Evolutionary conservation across 257 asterid genomes (phyloP).

Genomic region (Primulina huaijiensis): DNA sequence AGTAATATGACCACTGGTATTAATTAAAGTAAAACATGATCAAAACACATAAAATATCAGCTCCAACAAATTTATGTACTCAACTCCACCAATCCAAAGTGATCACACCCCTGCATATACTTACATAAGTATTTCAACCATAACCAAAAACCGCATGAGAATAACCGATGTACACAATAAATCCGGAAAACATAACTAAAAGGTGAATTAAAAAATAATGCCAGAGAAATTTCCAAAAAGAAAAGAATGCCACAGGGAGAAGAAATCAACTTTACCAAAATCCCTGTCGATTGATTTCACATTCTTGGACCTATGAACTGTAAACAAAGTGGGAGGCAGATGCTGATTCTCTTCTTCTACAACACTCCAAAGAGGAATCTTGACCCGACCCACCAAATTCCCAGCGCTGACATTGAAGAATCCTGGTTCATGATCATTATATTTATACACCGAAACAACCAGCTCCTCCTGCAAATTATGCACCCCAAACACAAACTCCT

Average conservation of each 20-base stretch:
- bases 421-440: conserved; percentile 49
- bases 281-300: conserved; percentile 39
- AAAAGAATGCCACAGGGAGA: background rate
- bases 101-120: background rate
- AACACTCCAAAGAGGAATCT: conserved; percentile 64
- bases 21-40: too few relatives aligned
- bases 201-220: conserved; percentile 6
- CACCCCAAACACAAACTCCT: conserved; percentile 75
- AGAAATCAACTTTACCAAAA: conserved; percentile 45
- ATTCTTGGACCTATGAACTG: conserved; percentile 47
- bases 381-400: conserved; percentile 62
- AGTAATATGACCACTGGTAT: too few relatives aligned
- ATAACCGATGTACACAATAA: background rate
- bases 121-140: background rate
- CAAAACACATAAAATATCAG: background rate
- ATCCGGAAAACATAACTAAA: background rate
- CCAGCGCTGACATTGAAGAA: conserved; percentile 45
- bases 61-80: too few relatives aligned
- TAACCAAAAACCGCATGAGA: background rate
- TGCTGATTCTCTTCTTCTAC: conserved; percentile 59
- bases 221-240: background rate
- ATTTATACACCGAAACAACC: conserved; percentile 48
- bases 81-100: background rate
- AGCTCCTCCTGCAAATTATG: conserved; percentile 63
- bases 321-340: conserved; percentile 83